These are phyloP conservation scores for Podospora appendiculata DNA, from an alignment of 495 filamentous ascomycete species.

Conservation along the genomic window DNA sequence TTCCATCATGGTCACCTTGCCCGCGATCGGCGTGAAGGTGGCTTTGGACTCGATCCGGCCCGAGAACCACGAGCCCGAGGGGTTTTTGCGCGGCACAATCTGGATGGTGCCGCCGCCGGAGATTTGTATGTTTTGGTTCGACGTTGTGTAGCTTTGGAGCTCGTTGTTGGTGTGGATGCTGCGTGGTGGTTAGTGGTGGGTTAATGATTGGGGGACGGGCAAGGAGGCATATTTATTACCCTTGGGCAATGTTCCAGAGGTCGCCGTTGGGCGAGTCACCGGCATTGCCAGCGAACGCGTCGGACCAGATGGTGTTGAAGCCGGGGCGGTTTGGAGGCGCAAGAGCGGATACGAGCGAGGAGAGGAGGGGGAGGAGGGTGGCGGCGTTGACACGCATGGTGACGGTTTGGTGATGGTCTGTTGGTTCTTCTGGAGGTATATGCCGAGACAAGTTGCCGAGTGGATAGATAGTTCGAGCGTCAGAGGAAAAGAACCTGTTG, in stretches of 20 bases:
- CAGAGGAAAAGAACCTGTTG: no score
- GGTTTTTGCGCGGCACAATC: constrained; percentile 32
- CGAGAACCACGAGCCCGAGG: constrained; percentile 38
- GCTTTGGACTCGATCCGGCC: constrained; percentile 38
- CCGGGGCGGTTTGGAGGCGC: constrained; percentile 15
- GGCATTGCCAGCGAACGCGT: constrained; percentile 15
- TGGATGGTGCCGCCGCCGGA: constrained; percentile 39
- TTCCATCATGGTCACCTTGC: constrained; percentile 33
- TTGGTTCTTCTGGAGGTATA: no score
- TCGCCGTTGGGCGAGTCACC: constrained; percentile 11
- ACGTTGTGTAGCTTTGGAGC: constrained; percentile 32
- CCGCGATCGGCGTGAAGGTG: constrained; percentile 32
- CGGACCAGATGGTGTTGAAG: constrained; percentile 20
- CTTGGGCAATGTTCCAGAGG: constrained; percentile 32
- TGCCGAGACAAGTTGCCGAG: no score
- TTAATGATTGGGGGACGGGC: neutral
- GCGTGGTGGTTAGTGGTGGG: neutral
- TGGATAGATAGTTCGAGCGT: no score
- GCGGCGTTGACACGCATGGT: constrained; percentile 13
- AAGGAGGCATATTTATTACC: constrained; percentile 12
- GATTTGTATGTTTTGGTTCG: constrained; percentile 36
- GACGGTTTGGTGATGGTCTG: neutral
- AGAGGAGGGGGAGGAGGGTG: constrained; percentile 13
- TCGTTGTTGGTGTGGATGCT: constrained; percentile 39
- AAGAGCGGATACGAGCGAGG: constrained; percentile 15